A percentile compares a stretch with the other conserved stretches of the same genome.
These are phyloP conservation scores for Hagleromyces aurorensis DNA, from an alignment of 805 yeast species.

Conservation along the genomic window DNA sequence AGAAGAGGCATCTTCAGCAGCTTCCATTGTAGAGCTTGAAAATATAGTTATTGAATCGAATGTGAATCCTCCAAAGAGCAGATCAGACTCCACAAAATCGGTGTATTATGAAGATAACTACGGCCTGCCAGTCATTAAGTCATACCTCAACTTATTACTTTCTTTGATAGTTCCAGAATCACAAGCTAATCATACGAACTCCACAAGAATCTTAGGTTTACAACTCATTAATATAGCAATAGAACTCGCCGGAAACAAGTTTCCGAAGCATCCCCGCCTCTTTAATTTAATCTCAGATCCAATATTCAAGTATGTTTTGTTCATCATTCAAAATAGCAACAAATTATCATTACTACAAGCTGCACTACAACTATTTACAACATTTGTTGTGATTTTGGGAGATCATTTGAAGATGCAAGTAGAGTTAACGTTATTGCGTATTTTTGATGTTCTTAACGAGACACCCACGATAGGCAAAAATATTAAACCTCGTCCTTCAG, in stretches of 20 bases:
- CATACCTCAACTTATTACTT: conserved; percentile 64
- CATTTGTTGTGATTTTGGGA: conserved; percentile 62
- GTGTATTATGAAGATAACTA: conserved; percentile 36
- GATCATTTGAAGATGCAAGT: conserved; percentile 66
- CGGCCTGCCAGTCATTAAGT: conserved; percentile 69
- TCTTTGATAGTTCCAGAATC: conserved; percentile 78
- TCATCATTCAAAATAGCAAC: conserved; percentile 63
- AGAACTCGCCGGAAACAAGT: conserved; percentile 65
- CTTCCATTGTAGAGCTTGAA: conserved; percentile 1
- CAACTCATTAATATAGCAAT: conserved; percentile 68
- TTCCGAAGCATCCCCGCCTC: conserved; percentile 55
- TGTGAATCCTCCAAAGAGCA: neutral
- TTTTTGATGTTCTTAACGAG: conserved; percentile 49
- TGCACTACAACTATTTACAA: conserved; percentile 66
- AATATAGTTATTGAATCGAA: conserved; percentile 3
- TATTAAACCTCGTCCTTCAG: conserved; percentile 30
- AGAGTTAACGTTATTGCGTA: conserved; percentile 59
- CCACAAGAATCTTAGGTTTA: conserved; percentile 77
- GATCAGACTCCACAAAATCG: conserved; percentile 12
- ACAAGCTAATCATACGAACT: conserved; percentile 77
- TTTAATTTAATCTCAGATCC: conserved; percentile 67
- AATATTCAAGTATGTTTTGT: conserved; percentile 78
- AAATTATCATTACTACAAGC: conserved; percentile 66
- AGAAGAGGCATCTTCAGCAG: conserved; percentile 1
- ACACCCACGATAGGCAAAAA: conserved; percentile 11